A percentile compares a stretch with the other conserved stretches of the same genome.
Evolutionary conservation across 164 flowering plant species (phyloP).

Genomic region (Amborella trichopoda): DNA sequence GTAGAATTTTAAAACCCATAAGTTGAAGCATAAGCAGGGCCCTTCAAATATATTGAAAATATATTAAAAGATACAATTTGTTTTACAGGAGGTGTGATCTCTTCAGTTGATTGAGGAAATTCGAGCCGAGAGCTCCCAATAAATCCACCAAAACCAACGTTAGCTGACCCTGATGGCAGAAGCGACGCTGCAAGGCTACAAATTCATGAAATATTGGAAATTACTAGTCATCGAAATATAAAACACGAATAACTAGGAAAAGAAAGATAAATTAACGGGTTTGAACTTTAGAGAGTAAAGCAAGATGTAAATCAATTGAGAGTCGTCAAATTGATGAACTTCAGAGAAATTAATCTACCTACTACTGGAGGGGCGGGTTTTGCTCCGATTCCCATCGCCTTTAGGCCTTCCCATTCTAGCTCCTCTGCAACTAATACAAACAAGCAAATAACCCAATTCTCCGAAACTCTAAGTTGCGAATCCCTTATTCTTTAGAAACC

Average conservation of each 20-base stretch:
- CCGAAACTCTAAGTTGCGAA: too few relatives aligned
- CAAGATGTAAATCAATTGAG: not conserved
- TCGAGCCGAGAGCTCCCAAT: conserved; percentile 73
- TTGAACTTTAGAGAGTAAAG: not conserved
- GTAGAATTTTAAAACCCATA: too few relatives aligned
- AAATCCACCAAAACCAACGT: conserved; percentile 88
- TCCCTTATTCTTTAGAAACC: too few relatives aligned
- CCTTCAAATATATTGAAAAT: too few relatives aligned
- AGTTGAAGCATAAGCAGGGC: too few relatives aligned
- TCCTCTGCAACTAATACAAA: too few relatives aligned
- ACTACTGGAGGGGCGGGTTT: conserved; percentile 95
- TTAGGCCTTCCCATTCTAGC: conserved; percentile 64
- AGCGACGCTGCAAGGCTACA: conserved; percentile 74
- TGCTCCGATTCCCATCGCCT: conserved; percentile 70
- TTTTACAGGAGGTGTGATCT: too few relatives aligned
- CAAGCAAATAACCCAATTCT: too few relatives aligned
- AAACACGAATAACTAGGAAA: not conserved
- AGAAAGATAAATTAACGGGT: not conserved
- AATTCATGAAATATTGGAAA: not conserved
- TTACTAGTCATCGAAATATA: not conserved
- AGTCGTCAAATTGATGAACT: not conserved
- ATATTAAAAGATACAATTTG: too few relatives aligned
- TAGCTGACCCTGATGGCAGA: conserved; percentile 43
- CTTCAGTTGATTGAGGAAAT: not conserved
- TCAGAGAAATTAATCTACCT: conserved; percentile 26